A percentile compares a stretch with the other conserved stretches of the same genome.
Conservation (phyloP, 257 asterid genomes). For the Leonotis leonurus region DNA sequence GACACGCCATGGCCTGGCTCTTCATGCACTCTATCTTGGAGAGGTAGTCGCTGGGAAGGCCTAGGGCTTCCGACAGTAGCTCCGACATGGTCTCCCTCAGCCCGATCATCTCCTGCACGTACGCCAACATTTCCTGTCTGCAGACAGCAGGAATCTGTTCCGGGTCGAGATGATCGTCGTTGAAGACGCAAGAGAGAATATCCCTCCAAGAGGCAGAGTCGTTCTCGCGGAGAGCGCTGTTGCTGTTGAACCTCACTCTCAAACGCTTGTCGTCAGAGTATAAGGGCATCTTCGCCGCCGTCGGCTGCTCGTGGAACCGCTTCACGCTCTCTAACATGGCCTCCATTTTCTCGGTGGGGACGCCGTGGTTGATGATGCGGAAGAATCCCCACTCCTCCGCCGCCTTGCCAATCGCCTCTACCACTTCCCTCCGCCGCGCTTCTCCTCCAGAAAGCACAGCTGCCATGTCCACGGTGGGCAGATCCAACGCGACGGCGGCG, state of each 20-base stretch:
- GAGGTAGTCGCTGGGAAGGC: constrained; percentile 21
- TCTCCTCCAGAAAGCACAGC: neutral
- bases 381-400: constrained; percentile 30
- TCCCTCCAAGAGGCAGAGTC: constrained; percentile 32
- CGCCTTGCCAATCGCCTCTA: constrained; percentile 22
- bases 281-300: constrained; percentile 7
- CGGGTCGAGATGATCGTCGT: constrained; percentile 18
- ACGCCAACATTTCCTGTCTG: constrained; percentile 26
- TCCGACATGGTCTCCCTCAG: neutral
- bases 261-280: constrained; percentile 15
- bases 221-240: neutral
- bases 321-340: constrained; percentile 19
- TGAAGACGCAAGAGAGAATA: constrained; percentile 5
- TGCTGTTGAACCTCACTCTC: constrained; percentile 20
- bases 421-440: constrained; percentile 5
- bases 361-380: constrained; percentile 22
- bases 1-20: constrained; percentile 25
- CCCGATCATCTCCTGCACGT: constrained; percentile 21
- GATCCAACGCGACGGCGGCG: neutral
- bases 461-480: constrained; percentile 25
- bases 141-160: constrained; percentile 13
- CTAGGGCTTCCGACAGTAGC: constrained; percentile 33
- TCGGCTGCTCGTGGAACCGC: constrained; percentile 29
- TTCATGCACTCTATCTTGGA: constrained; percentile 31
- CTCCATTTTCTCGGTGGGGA: constrained; percentile 25